Evolutionary conservation across 805 yeast species (phyloP).

Genomic region (Schizosaccharomyces japonicus): DNA sequence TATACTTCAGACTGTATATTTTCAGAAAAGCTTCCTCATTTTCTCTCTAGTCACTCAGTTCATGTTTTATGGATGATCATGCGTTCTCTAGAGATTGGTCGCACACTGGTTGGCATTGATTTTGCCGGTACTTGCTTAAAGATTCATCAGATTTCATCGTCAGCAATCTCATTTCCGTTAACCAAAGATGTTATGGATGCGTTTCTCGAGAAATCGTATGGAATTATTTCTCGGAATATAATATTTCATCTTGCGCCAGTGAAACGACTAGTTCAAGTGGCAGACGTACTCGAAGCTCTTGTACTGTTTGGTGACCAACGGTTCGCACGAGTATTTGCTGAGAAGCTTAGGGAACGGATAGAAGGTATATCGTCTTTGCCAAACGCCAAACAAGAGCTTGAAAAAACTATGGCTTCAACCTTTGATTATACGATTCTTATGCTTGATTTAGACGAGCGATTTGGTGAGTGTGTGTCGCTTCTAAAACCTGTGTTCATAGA

Average conservation of each 20-base stretch:
- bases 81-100: too few relatives aligned
- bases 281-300: background rate
- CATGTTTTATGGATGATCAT: too few relatives aligned
- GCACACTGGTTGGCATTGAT: too few relatives aligned
- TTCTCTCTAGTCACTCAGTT: too few relatives aligned
- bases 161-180: background rate
- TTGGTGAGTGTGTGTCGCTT: background rate
- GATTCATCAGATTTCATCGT: too few relatives aligned
- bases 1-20: too few relatives aligned
- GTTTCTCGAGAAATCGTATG: background rate
- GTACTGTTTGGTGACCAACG: background rate
- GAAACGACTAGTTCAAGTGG: background rate
- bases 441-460: background rate
- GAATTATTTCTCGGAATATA: background rate
- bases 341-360: background rate
- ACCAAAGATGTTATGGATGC: background rate
- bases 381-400: background rate
- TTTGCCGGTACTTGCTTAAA: too few relatives aligned
- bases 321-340: background rate
- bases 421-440: background rate
- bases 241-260: background rate
- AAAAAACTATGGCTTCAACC: background rate
- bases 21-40: too few relatives aligned
- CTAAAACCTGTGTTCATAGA: background rate
- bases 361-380: background rate